Base-by-base conservation (phyloP, 306 rosid species). In the Lathyrus oleraceus region DNA sequence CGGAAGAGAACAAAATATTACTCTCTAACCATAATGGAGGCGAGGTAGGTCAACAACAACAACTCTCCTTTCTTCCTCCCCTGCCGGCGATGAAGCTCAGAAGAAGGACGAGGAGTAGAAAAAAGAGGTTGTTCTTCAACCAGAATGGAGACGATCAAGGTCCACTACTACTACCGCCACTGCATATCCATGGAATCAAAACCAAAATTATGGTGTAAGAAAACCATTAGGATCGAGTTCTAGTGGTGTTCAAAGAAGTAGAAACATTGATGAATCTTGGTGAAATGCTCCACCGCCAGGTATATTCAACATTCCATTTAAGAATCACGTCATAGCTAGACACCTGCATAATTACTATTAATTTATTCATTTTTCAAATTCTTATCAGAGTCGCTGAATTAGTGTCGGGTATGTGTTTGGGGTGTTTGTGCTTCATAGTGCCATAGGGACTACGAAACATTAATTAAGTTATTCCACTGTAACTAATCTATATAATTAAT, bases 11-110 rank as follows among this genome's bases (percentile, higher is more conserved):
- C 12, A 30, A 1, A 53, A 61, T 11, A 10, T 78, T 13, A n/a
- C 19, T 59, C 75, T 78, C 52, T 78, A 78, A 51, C 82, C 82
- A 0, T 61, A 78, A 67, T 78, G 82, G 82, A 27, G 75, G 5
- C 74, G 82, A 28, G 39, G 12, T 3, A 56, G 19, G 10, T 62
- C 76, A 21, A 28, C 1, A 7, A 44, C 76, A 21, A 28, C 1
- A 7, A 36, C 19, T 39, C 12, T 39, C 15, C 49, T 57, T 38
- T 14, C 6, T 25, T 16, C 44, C 27, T 38, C 79, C 16, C 25
- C 32, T 3, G 16, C 69, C 11, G 35, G 32, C 23, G 25, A 6
- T 5, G 72, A 42, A 52, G 38, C 25, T 13, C 39, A 16, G 20
- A n/a, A 36, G 2, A 60, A 36, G 3, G 53, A 42, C 7, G 14